Conservation (phyloP, 2,329 filamentous ascomycete genomes). For the Sclerotinia trifoliorum region DNA sequence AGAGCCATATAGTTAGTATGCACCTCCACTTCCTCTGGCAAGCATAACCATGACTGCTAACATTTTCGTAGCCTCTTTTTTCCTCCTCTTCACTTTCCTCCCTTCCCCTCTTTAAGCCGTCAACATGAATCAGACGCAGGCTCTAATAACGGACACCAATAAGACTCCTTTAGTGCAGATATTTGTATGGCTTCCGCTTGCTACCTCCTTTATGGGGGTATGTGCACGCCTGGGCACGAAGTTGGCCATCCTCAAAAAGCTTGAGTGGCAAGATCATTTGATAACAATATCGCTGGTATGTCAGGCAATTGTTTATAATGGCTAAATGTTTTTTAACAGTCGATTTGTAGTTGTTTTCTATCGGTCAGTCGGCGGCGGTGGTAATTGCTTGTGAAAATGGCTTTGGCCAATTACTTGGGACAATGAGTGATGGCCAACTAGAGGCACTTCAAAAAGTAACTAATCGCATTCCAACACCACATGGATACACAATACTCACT, state of each 20-base stretch:
- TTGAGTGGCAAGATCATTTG: conserved; percentile 7
- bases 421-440: not conserved
- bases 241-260: not conserved
- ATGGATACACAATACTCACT: not conserved
- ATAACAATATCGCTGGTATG: conserved; percentile 12
- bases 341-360: conserved; percentile 3
- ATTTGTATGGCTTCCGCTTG: conserved; percentile 9
- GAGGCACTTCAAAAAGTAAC: conserved; percentile 14
- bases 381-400: conserved; percentile 21
- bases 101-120: not conserved
- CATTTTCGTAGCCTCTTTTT: not conserved
- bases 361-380: conserved; percentile 15
- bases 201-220: not conserved
- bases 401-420: conserved; percentile 12
- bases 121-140: conserved; percentile 2
- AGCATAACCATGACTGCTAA: not conserved
- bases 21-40: not conserved
- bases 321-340: not conserved
- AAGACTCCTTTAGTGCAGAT: conserved; percentile 17
- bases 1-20: not conserved
- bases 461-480: too few relatives aligned
- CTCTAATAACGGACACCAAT: not conserved
- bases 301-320: not conserved
- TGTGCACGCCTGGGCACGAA: conserved; percentile 1
- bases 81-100: not conserved